Base-by-base conservation (phyloP, 1,284 basidiomycete species). In the Rhizopogon hawkerae region DNA sequence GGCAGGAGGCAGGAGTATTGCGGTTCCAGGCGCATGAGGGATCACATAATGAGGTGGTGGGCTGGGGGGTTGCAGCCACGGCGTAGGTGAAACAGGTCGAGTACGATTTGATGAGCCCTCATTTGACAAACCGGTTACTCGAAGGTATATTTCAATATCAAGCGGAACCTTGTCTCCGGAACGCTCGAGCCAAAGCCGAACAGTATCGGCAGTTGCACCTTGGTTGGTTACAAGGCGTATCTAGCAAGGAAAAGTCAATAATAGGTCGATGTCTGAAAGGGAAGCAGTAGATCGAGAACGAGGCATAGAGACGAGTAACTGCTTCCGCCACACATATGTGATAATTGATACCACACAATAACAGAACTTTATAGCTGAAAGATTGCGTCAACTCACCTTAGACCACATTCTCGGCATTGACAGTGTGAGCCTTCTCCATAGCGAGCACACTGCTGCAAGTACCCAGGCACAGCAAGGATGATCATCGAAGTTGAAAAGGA, bases 111-210 rank as follows among this genome's bases (percentile, higher is more conserved):
- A 58, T 9, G 61, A 42, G 23, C 58, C 54, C 42, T 59, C 37
- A 43, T 58, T 47, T 41, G 59, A 46, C 34, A 56, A 49, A 21
- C 69, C 68, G 31, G 65, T 66, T 18, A 83, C 75, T 37, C 78
- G 78, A 35, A 88, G 68, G 60, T 79, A 81, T 45, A 89, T 86
- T 59, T 88, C 83, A 53, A 89, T 85, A 62, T 88, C 85, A 9
- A 88, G 73, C 3, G 85, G 81, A 8, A 80, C 77, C 2, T 65
- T 72, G 48, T 71, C 69, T 3, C 85, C 85, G 7, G 85, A 83
- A 16, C 85, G 80, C 61, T 88, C 85, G 1, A 89, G 71, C 85
- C 85, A 88, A 10, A 89, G 71, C 3, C 85, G 78, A 44, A 88
- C 76, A 10, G 81, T 85, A 59, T 89, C 85, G n/a, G 85, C 76